These are phyloP conservation scores for Daldinia eschscholtzii DNA, from an alignment of 2,329 filamentous ascomycete species.

Conservation along the genomic window DNA sequence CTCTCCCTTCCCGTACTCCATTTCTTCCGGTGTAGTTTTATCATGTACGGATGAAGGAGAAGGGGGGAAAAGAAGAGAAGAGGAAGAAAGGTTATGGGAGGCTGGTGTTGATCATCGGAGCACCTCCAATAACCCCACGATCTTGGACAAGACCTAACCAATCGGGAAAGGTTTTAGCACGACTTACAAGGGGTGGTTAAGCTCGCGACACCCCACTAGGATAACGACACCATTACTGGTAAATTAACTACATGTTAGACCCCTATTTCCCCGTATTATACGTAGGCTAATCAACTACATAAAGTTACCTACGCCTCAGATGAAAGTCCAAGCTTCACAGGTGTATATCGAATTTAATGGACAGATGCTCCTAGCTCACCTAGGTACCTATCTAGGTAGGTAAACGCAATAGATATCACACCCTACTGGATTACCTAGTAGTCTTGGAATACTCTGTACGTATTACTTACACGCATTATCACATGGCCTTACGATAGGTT, in stretches of 20 bases:
- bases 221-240: conserved; percentile 34
- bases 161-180: conserved; percentile 31
- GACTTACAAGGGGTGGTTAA: conserved; percentile 17
- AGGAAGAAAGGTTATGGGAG: conserved; percentile 29
- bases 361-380: not conserved
- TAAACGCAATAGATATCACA: no score
- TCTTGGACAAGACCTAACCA: conserved; percentile 20
- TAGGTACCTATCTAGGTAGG: not conserved
- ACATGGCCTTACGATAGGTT: not conserved
- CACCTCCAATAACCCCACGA: conserved; percentile 20
- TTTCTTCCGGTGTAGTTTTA: conserved; percentile 28
- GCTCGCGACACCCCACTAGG: conserved; percentile 35
- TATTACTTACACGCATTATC: not conserved
- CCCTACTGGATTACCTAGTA: no score
- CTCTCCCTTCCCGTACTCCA: conserved; percentile 57
- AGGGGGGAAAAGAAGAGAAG: not conserved
- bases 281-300: no score
- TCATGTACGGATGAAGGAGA: conserved; percentile 12
- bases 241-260: not conserved
- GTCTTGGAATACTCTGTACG: not conserved
- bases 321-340: not conserved
- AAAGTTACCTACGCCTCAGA: no score
- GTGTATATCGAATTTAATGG: not conserved
- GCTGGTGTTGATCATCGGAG: conserved; percentile 31
- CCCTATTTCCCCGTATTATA: not conserved